Conservation (phyloP, 1,139 yeast genomes). For the Diutina neorugosa region DNA sequence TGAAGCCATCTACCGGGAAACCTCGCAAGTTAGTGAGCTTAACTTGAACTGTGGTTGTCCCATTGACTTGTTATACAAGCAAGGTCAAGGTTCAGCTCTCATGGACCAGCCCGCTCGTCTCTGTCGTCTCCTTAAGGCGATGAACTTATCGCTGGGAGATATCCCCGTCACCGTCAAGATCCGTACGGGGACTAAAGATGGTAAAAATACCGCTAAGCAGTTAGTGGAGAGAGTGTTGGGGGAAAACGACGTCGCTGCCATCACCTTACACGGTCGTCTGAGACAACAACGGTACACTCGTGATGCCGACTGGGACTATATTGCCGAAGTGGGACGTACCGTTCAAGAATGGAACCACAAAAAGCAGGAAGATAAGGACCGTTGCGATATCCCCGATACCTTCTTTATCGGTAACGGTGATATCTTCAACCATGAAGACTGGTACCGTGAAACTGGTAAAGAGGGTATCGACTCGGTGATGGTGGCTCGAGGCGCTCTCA, state of each 20-base stretch:
- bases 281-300: slow-evolving; percentile 90
- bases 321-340: slow-evolving; percentile 58
- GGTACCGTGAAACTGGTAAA: slow-evolving; percentile 64
- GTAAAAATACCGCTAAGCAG: slow-evolving; percentile 73
- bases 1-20: slow-evolving; percentile 53
- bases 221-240: slow-evolving; percentile 58
- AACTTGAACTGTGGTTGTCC: slow-evolving; percentile 97
- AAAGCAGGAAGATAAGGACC: slow-evolving; percentile 43
- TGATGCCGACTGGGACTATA: slow-evolving; percentile 89
- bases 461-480: slow-evolving; percentile 82
- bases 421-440: slow-evolving; percentile 74
- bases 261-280: slow-evolving; percentile 91
- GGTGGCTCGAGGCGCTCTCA: slow-evolving; percentile 97
- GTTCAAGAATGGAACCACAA: slow-evolving; percentile 48
- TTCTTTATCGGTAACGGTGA: slow-evolving; percentile 89
- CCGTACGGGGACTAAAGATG: slow-evolving; percentile 83
- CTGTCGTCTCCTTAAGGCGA: slow-evolving; percentile 68
- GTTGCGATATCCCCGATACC: slow-evolving; percentile 34
- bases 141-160: slow-evolving; percentile 82
- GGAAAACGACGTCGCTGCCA: slow-evolving; percentile 80
- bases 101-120: slow-evolving; percentile 82
- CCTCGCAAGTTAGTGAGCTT: slow-evolving; percentile 55
- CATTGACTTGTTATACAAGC: slow-evolving; percentile 78
- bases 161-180: slow-evolving; percentile 86
- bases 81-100: slow-evolving; percentile 93